Percentiles rank a stretch among this genome's conserved stretches.
Evolutionary conservation across 768 basidiomycete genomes (phyloP).

Genomic region (Leccinum boreale): DNA sequence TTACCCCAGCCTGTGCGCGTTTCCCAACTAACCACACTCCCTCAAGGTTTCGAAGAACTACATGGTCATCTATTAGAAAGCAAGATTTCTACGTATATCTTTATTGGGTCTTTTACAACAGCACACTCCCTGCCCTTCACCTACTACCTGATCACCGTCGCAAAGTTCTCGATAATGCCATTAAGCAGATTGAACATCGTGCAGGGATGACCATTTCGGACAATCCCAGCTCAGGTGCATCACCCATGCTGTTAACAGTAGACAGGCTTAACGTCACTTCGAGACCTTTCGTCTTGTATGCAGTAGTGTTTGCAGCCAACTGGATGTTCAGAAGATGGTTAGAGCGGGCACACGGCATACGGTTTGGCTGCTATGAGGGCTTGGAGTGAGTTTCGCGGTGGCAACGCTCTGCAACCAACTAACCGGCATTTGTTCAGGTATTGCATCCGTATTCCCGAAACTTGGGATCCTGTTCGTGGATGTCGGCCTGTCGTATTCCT

Average conservation of each 20-base stretch:
- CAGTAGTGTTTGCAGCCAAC: conserved; percentile 48
- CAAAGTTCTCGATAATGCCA: conserved; percentile 52
- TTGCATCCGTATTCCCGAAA: conserved; percentile 63
- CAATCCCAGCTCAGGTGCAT: conserved; percentile 49
- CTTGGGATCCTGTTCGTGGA: conserved; percentile 58
- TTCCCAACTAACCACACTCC: background rate
- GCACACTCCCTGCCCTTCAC: conserved; percentile 51
- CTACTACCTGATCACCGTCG: conserved; percentile 44
- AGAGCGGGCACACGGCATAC: conserved; percentile 38
- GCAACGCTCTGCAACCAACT: background rate
- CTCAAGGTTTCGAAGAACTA: conserved; percentile 64
- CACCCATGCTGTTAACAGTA: conserved; percentile 67
- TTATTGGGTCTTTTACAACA: conserved; percentile 80
- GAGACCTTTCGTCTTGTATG: conserved; percentile 70
- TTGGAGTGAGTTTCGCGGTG: conserved; percentile 55
- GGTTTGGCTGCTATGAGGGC: conserved; percentile 49
- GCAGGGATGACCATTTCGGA: conserved; percentile 62
- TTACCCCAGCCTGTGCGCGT: background rate
- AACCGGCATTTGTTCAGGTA: conserved; percentile 45
- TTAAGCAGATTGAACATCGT: conserved; percentile 67
- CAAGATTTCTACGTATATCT: conserved; percentile 72
- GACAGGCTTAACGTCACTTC: conserved; percentile 69
- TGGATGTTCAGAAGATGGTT: conserved; percentile 45
- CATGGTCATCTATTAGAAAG: conserved; percentile 68
- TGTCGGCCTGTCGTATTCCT: conserved; percentile 76